phyloP scores from a whole-genome alignment of 495 filamentous ascomycete species.

The Aspergillus avenaceus region DNA sequence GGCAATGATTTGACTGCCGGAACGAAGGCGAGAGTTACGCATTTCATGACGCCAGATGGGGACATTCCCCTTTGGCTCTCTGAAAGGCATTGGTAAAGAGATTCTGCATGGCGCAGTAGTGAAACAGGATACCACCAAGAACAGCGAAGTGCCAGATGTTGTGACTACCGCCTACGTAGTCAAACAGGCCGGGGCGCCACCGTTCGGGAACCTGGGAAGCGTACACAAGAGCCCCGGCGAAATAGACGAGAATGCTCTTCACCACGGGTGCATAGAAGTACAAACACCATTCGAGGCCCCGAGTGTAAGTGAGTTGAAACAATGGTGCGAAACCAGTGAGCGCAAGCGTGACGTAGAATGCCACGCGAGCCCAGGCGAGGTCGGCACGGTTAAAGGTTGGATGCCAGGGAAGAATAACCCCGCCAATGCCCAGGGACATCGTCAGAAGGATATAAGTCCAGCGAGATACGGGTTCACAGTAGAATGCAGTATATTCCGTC shows the following conservation, averaged over 20 bases:
- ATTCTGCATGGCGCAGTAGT: slow-evolving; percentile 93
- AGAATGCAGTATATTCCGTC: slow-evolving; percentile 97
- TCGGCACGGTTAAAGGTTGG: slow-evolving; percentile 90
- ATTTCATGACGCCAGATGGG: slow-evolving; percentile 23
- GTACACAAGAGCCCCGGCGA: slow-evolving; percentile 80
- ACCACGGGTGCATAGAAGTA: slow-evolving; percentile 88
- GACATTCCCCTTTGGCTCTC: slow-evolving; percentile 57
- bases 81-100: slow-evolving; percentile 86
- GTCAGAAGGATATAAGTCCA: slow-evolving; percentile 85
- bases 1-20: not conserved
- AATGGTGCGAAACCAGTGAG: slow-evolving; percentile 90
- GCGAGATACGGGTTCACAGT: slow-evolving; percentile 86
- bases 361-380: slow-evolving; percentile 87
- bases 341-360: slow-evolving; percentile 84
- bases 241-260: slow-evolving; percentile 82
- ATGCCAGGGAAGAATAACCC: slow-evolving; percentile 93
- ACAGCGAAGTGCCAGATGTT: slow-evolving; percentile 98
- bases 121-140: slow-evolving; percentile 91
- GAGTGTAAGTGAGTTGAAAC: slow-evolving; percentile 71
- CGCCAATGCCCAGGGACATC: slow-evolving; percentile 74
- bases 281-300: slow-evolving; percentile 68
- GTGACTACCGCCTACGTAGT: slow-evolving; percentile 91
- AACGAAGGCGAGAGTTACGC: not conserved
- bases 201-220: slow-evolving; percentile 92
- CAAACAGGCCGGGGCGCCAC: slow-evolving; percentile 87